These are phyloP conservation scores for Gentiana macrophylla DNA, from an alignment of 257 asterid genomes.

Conservation along the genomic window DNA sequence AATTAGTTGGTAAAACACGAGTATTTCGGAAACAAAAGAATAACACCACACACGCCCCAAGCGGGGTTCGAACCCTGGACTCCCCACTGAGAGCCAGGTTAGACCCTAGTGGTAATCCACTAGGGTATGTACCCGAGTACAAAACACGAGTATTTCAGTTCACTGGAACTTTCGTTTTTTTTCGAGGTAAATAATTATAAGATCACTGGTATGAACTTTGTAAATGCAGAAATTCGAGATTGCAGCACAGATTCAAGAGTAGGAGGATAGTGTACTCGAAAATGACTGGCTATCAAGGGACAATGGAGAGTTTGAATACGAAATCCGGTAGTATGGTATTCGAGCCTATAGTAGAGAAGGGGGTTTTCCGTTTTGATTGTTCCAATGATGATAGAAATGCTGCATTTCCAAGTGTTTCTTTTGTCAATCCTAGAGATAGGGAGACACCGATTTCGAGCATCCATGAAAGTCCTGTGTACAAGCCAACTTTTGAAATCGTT, in stretches of 20 bases:
- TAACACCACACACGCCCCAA: too few species aligned
- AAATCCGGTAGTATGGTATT: slow-evolving; percentile 60
- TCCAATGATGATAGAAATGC: slow-evolving; percentile 59
- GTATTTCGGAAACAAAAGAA: too few species aligned
- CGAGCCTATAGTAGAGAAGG: slow-evolving; percentile 82
- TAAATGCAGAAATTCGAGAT: slow-evolving; percentile 23
- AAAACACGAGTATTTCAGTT: too few species aligned
- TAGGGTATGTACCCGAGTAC: too few species aligned
- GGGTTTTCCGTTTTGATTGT: slow-evolving; percentile 86
- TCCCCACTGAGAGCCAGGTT: too few species aligned
- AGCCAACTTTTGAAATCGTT: slow-evolving; percentile 60
- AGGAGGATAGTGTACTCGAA: slow-evolving; percentile 23
- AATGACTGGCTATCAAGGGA: slow-evolving; percentile 49
- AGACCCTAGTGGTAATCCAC: too few species aligned
- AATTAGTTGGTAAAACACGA: too few species aligned
- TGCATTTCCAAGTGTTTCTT: slow-evolving; percentile 80
- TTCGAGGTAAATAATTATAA: too few species aligned
- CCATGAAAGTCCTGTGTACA: slow-evolving; percentile 36
- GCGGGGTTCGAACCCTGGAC: too few species aligned
- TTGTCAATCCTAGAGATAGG: slow-evolving; percentile 49
- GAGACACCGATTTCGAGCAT: slow-evolving; percentile 45
- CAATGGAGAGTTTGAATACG: slow-evolving; percentile 18
- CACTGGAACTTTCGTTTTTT: too few species aligned
- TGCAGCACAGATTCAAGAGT: slow-evolving; percentile 22
- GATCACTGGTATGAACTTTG: slow-evolving; percentile 12